A percentile compares a stretch with the other conserved stretches of the same genome.
Conservation (phyloP, 1,284 basidiomycete species). For the Apiotrichum gracile region DNA sequence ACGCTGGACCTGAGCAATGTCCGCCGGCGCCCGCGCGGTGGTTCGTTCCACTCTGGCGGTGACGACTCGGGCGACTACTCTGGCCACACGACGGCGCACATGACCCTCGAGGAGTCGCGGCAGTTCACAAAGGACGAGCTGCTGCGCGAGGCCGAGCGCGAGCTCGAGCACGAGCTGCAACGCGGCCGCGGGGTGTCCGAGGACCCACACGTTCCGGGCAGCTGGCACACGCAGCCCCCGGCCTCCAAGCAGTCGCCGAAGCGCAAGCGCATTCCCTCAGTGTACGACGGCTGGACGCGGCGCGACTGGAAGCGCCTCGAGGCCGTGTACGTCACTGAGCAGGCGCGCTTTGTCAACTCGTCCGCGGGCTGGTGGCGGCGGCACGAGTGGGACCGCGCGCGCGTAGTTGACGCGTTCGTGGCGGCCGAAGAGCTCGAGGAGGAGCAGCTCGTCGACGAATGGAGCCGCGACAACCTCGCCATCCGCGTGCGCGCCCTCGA, state of each 20-base stretch:
- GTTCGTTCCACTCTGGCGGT: conserved; percentile 1
- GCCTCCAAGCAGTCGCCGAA: neutral
- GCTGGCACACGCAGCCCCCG: conserved; percentile 11
- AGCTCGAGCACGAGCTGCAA: conserved; percentile 1
- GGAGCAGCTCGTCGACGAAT: conserved; percentile 21
- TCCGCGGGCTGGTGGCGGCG: no score
- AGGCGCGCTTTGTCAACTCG: conserved; percentile 27
- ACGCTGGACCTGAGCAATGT: neutral
- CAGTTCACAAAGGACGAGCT: conserved; percentile 38
- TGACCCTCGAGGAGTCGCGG: conserved; percentile 21
- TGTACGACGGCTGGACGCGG: conserved; percentile 23
- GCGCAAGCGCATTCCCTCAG: conserved; percentile 5
- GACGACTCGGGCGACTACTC: neutral
- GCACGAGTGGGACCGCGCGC: no score
- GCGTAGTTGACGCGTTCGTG: no score
- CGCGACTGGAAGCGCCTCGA: conserved; percentile 36
- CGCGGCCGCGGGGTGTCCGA: neutral
- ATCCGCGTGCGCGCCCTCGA: no score
- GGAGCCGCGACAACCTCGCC: no score
- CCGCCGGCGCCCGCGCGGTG: conserved; percentile 10
- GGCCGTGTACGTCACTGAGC: conserved; percentile 25
- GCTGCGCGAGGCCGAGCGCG: conserved; percentile 5
- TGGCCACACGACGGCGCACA: conserved; percentile 7
- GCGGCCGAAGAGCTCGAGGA: no score
- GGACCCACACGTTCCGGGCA: conserved; percentile 18